Evolutionary conservation across 441 rosid genomes (phyloP).

Genomic region (Pelargonium australe): DNA sequence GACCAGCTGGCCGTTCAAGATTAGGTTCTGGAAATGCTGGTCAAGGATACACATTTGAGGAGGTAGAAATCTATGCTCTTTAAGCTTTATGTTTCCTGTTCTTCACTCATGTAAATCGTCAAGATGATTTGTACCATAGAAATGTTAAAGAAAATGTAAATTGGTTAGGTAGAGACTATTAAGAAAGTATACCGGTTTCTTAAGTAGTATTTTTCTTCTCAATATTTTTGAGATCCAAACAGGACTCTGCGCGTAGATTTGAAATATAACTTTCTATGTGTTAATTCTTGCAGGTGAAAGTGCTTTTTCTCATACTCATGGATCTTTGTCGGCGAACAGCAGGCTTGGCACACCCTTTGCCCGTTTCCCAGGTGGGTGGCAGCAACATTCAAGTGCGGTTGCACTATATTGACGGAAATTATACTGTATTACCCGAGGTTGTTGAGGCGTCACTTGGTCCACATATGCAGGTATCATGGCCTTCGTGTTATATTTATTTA

Average conservation of each 20-base stretch:
- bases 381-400: conserved; percentile 88
- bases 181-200: not conserved
- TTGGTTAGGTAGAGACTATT: not conserved
- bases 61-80: conserved; percentile 44
- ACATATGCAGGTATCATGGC: conserved; percentile 82
- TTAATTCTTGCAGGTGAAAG: conserved; percentile 69
- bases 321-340: conserved; percentile 95
- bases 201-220: not conserved
- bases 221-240: not conserved
- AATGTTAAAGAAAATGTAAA: too few relatives aligned
- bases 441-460: conserved; percentile 99
- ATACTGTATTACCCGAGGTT: conserved; percentile 96
- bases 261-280: not conserved
- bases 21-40: conserved; percentile 97
- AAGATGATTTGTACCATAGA: too few relatives aligned
- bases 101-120: not conserved
- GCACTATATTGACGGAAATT: conserved; percentile 95
- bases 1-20: conserved; percentile 65
- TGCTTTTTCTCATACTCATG: conserved; percentile 94
- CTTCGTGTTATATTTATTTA: not conserved
- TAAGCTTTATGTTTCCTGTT: not conserved
- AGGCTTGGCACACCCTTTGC: conserved; percentile 67
- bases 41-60: conserved; percentile 98
- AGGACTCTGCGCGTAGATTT: not conserved
- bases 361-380: conserved; percentile 92